Evolutionary conservation across 306 rosid species (phyloP).

Genomic region (Quercus suber): DNA sequence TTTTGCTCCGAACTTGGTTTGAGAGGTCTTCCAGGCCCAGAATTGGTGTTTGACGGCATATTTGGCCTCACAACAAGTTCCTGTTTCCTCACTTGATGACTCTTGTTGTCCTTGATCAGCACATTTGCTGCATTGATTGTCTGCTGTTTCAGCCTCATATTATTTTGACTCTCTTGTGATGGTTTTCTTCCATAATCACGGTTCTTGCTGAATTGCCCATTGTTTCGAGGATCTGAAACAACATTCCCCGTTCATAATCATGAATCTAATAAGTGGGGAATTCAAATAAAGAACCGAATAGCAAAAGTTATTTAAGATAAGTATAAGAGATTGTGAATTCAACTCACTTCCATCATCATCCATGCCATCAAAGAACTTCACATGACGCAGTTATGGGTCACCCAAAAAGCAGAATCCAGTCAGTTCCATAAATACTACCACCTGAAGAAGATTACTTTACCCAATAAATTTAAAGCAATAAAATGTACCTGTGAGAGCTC

Average conservation of each 20-base stretch:
- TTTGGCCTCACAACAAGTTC: conserved; percentile 47
- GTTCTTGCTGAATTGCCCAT: conserved; percentile 47
- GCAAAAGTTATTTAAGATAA: conserved; percentile 31
- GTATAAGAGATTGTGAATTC: conserved; percentile 33
- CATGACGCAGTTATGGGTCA: conserved; percentile 22
- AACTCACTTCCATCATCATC: conserved; percentile 97
- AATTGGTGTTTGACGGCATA: conserved; percentile 43
- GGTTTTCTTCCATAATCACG: conserved; percentile 56
- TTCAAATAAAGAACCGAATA: conserved; percentile 35
- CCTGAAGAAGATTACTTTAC: not conserved
- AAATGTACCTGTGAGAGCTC: conserved; percentile 75
- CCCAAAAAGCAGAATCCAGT: conserved; percentile 36
- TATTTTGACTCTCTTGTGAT: conserved; percentile 31
- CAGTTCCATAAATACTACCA: conserved; percentile 33
- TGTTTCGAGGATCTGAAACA: conserved; percentile 83
- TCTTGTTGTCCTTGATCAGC: conserved; percentile 45
- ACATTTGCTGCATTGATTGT: conserved; percentile 26
- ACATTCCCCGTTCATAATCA: conserved; percentile 34
- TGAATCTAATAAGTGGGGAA: conserved; percentile 34
- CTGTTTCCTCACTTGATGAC: conserved; percentile 40
- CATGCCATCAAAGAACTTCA: conserved; percentile 96
- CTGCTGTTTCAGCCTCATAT: conserved; percentile 40
- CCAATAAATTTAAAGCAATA: not conserved
- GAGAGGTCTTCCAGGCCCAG: conserved; percentile 56
- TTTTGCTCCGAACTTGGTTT: conserved; percentile 43